These are phyloP conservation scores for Yamadazyma kitorensis DNA, from an alignment of 805 yeast species.

Conservation along the genomic window DNA sequence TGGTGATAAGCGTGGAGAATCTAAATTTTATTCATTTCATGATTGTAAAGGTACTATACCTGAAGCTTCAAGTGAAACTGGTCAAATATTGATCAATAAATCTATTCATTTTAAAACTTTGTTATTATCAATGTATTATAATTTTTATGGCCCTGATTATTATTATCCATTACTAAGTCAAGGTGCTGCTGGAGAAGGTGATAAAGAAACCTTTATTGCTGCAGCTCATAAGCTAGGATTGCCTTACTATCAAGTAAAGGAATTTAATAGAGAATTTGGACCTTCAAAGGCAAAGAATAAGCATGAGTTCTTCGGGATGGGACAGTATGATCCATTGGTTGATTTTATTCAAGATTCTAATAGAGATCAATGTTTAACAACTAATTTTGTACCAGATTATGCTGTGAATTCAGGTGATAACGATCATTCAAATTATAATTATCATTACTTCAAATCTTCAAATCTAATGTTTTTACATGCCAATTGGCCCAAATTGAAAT, in stretches of 20 bases:
- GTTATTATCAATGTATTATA: constrained; percentile 35
- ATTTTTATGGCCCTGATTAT: constrained; percentile 34
- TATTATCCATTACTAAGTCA: constrained; percentile 38
- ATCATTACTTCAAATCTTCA: constrained; percentile 26
- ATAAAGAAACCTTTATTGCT: constrained; percentile 41
- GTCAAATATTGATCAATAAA: constrained; percentile 36
- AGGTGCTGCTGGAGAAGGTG: constrained; percentile 45
- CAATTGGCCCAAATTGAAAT: constrained; percentile 34
- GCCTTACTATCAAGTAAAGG: constrained; percentile 37
- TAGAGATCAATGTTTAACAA: constrained; percentile 5
- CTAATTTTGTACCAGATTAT: constrained; percentile 16
- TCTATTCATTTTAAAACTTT: constrained; percentile 28
- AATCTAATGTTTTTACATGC: constrained; percentile 33
- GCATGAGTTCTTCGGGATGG: constrained; percentile 34
- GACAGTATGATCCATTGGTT: constrained; percentile 35
- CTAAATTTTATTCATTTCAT: constrained; percentile 36
- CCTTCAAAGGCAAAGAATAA: constrained; percentile 22
- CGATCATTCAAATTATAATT: constrained; percentile 23
- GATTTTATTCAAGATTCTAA: constrained; percentile 19
- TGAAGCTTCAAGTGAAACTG: constrained; percentile 39
- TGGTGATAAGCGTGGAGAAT: constrained; percentile 28
- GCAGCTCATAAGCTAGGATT: constrained; percentile 37
- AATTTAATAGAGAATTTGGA: constrained; percentile 36
- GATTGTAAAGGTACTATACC: constrained; percentile 56
- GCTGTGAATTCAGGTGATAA: constrained; percentile 21